Percentiles rank a stretch among this genome's conserved stretches.
Evolutionary conservation across 2,329 filamentous ascomycete species (phyloP).

Genomic region (Huntiella omanensis): DNA sequence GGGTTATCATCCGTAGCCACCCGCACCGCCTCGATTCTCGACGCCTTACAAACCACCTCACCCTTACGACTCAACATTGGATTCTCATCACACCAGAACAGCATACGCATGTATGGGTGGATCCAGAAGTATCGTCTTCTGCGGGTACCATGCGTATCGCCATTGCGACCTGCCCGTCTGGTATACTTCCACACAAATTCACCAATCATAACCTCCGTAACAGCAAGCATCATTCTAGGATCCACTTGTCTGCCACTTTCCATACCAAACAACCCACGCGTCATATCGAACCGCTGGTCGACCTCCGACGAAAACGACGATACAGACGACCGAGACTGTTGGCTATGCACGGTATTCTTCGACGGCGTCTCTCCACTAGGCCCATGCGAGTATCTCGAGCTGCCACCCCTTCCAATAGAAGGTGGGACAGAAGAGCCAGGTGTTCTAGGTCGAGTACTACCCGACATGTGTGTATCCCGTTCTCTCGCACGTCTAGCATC

Average conservation of each 20-base stretch:
- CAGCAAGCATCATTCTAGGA: constrained; percentile 95
- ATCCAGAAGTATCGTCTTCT: constrained; percentile 98
- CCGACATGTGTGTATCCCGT: neutral
- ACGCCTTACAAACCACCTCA: constrained; percentile 69
- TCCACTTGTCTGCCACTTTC: constrained; percentile 44
- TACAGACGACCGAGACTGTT: constrained; percentile 53
- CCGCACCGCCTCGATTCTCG: constrained; percentile 79
- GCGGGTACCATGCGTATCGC: constrained; percentile 70
- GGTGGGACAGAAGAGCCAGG: constrained; percentile 28
- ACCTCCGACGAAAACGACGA: constrained; percentile 93
- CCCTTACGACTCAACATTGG: constrained; percentile 59
- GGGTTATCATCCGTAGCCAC: constrained; percentile 91
- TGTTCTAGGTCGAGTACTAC: constrained; percentile 37
- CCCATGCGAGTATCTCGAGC: neutral
- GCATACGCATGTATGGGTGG: constrained; percentile 84
- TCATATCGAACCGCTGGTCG: constrained; percentile 73
- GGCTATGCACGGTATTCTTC: constrained; percentile 21
- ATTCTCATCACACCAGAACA: constrained; percentile 93
- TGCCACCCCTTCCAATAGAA: neutral
- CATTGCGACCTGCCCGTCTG: constrained; percentile 64
- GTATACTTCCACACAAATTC: constrained; percentile 99
- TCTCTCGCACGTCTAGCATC: constrained; percentile 7
- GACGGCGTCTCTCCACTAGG: constrained; percentile 7
- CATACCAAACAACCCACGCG: constrained; percentile 34
- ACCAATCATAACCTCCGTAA: constrained; percentile 98